A percentile compares a stretch with the other conserved stretches of the same genome.
Evolutionary conservation across 257 asterid species (phyloP).

Genomic region (Buddleja alternifolia): DNA sequence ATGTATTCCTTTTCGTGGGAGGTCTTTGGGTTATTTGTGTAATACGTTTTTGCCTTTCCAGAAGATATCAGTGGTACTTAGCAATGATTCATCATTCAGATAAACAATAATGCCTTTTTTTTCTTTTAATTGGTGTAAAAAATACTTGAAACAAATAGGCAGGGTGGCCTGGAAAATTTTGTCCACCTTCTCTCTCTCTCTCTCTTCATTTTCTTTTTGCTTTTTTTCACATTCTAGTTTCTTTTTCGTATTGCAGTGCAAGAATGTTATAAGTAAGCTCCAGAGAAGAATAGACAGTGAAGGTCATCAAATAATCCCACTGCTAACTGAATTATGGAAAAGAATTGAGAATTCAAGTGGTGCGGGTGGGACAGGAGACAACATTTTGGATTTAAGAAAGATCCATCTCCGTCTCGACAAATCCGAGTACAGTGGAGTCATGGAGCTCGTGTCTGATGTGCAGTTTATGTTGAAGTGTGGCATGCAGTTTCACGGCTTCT

Average conservation of each 20-base stretch:
- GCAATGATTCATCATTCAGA: background rate
- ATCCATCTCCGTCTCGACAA: conserved; percentile 71
- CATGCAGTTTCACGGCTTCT: conserved; percentile 69
- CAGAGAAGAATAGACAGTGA: conserved; percentile 85
- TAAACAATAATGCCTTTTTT: background rate
- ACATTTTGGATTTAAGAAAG: conserved; percentile 66
- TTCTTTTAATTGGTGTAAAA: background rate
- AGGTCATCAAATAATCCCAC: conserved; percentile 86
- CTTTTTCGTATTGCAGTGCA: conserved; percentile 75
- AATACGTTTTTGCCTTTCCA: background rate
- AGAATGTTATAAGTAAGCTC: conserved; percentile 80
- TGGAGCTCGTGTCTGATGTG: conserved; percentile 86
- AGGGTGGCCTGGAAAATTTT: background rate
- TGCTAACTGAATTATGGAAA: conserved; percentile 91
- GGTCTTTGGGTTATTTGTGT: too few relatives aligned
- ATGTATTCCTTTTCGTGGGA: too few relatives aligned
- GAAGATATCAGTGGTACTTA: background rate
- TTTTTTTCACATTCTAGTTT: background rate
- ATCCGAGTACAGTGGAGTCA: conserved; percentile 66
- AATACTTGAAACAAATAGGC: background rate
- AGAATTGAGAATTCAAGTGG: conserved; percentile 65
- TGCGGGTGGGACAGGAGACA: conserved; percentile 55
- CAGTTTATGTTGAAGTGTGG: conserved; percentile 81
- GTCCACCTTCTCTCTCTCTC: background rate
- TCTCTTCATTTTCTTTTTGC: background rate